Evolutionary conservation across 768 basidiomycete species (phyloP), one percentile per base, ranked within the genome.

Genomic region (Lentinula aciculospora): DNA sequence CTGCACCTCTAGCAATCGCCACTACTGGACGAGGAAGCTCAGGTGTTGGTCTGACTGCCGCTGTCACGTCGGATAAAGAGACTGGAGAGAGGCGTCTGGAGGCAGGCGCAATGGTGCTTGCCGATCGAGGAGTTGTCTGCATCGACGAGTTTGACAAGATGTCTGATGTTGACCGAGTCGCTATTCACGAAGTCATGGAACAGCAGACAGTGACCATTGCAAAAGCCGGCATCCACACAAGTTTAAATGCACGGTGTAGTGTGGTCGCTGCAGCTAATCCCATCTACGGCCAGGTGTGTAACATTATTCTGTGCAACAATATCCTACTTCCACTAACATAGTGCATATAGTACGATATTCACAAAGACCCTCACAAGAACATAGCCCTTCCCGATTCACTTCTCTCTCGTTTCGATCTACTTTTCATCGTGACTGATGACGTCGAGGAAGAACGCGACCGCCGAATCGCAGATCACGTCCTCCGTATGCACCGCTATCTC

Each of bases 81-180:
- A 98, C 97, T 15, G 96, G 95, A 54, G 97, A 99, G 68, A 85
- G 97, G 59, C 79, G 97, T 61, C 82, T 99, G 51, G 97, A 99
- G 75, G 97, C 97, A 3, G 97, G 97, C 44, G 97, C 97, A 12
- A 99, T 99, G 97, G 97, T 99, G 55, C 86, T 99, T 59, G 97
- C 97, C 28, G 97, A 99, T 72, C 86, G 96, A 64, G 97, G 97
- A 17, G 94, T 99, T 21, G 96, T 99, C 45, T 99, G 97, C 71
- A 98, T 99, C 65, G 97, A 99, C 72, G 97, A 99, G 73, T 99
- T 99, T 67, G 97, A 99, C 81, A 99, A 99, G 72, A 98, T 99
- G 97, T 95, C 93, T 27, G 97, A 99, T 68, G 82, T 98, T 63
- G 97, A 99, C 75, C 85, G 97, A 63, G 96, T 98, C 19, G 96